These are phyloP conservation scores for Aspergillus kassunensis DNA, from an alignment of 495 filamentous ascomycete species.

Conservation along the genomic window DNA sequence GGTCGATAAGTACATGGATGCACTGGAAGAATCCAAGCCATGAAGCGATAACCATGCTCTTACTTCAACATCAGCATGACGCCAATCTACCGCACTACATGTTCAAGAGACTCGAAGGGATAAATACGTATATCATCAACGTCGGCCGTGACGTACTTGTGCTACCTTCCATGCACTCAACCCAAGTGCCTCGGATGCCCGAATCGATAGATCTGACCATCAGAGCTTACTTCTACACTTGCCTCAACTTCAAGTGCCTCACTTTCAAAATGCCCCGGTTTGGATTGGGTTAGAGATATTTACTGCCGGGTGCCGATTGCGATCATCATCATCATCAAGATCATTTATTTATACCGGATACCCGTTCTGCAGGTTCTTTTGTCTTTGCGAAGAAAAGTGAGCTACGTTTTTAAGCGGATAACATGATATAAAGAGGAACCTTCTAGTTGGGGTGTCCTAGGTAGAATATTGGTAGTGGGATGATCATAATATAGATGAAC, in stretches of 20 bases:
- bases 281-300: neutral
- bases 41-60: constrained; percentile 1
- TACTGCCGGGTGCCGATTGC: constrained; percentile 11
- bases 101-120: neutral
- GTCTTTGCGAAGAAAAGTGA: constrained; percentile 13
- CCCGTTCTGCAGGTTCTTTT: constrained; percentile 32
- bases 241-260: neutral
- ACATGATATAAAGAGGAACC: neutral
- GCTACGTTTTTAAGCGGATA: neutral
- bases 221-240: neutral
- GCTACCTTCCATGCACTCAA: neutral
- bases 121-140: no score
- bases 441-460: neutral
- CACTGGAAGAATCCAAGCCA: constrained; percentile 31
- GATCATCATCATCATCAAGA: no score
- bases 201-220: no score
- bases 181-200: neutral
- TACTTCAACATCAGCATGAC: neutral
- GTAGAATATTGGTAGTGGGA: neutral
- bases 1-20: constrained; percentile 59
- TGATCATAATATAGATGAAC: constrained; percentile 2
- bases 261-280: neutral
- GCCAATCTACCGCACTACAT: constrained; percentile 1
- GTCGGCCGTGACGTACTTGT: constrained; percentile 6
- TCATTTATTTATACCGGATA: constrained; percentile 40